phyloP scores from a whole-genome alignment of 768 basidiomycete species.

The Phylloporus arenicola region DNA sequence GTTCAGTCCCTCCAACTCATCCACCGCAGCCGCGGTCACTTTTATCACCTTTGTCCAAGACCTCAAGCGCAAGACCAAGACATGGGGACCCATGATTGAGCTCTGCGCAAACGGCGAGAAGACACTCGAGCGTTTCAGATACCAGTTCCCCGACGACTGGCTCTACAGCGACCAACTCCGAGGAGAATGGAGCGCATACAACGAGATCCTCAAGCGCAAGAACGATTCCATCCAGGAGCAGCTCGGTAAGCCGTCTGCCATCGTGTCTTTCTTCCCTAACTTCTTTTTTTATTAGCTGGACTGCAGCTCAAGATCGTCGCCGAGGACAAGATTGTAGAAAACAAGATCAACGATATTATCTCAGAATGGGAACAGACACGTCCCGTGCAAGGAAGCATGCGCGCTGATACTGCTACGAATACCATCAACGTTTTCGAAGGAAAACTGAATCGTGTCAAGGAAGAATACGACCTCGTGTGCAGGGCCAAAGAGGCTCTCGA shows the following conservation, averaged over 20 bases:
- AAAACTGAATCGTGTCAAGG: conserved; percentile 81
- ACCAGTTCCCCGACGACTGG: conserved; percentile 97
- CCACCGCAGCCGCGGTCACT: conserved; percentile 96
- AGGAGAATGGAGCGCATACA: conserved; percentile 98
- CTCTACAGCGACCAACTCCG: conserved; percentile 95
- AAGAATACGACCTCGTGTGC: conserved; percentile 93
- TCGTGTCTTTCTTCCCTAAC: conserved; percentile 6
- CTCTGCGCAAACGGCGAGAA: conserved; percentile 94
- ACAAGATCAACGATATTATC: conserved; percentile 87
- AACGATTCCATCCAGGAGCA: conserved; percentile 98
- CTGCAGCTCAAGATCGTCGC: conserved; percentile 99
- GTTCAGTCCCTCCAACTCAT: conserved; percentile 76
- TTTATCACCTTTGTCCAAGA: conserved; percentile 99
- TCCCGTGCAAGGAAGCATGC: conserved; percentile 94
- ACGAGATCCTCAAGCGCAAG: conserved; percentile 96
- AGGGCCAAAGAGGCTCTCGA: conserved; percentile 96
- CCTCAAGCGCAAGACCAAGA: conserved; percentile 92
- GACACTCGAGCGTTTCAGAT: conserved; percentile 94
- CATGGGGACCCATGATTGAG: conserved; percentile 96
- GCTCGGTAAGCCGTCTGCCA: conserved; percentile 55
- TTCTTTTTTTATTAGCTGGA: conserved; percentile 54
- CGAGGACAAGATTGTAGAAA: conserved; percentile 96
- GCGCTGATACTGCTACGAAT: conserved; percentile 94
- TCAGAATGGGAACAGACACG: conserved; percentile 94
- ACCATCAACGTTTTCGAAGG: conserved; percentile 94